Evolutionary conservation across 768 basidiomycete species (phyloP).

Genomic region (Boletus edulis): DNA sequence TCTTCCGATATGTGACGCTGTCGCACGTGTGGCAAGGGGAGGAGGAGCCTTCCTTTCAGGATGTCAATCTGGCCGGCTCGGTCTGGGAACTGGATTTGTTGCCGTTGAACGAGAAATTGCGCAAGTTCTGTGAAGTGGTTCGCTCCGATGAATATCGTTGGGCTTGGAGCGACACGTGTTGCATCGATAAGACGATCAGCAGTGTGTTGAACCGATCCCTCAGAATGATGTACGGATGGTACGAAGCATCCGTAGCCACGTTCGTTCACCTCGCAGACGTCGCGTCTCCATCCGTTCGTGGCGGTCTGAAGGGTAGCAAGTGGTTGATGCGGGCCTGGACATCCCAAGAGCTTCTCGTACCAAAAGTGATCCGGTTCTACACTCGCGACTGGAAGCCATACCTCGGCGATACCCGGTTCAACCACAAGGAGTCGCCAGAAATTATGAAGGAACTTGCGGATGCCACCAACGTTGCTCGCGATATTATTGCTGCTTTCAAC

Average conservation of each 20-base stretch:
- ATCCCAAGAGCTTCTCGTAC: constrained; percentile 13
- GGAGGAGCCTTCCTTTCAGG: constrained; percentile 11
- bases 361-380: constrained; percentile 9
- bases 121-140: no score
- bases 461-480: constrained; percentile 1
- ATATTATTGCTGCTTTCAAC: constrained; percentile 1
- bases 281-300: not conserved
- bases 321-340: constrained; percentile 19
- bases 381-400: constrained; percentile 8
- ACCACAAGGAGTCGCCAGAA: constrained; percentile 9
- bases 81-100: constrained; percentile 7
- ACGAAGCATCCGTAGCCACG: constrained; percentile 3
- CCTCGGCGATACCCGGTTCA: not conserved
- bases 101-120: constrained; percentile 1
- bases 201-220: constrained; percentile 7
- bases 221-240: constrained; percentile 14
- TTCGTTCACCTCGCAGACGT: not conserved
- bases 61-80: not conserved
- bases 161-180: constrained; percentile 14
- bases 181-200: constrained; percentile 12
- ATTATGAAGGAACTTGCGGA: constrained; percentile 9
- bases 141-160: constrained; percentile 11
- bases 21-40: constrained; percentile 13
- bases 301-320: not conserved
- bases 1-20: constrained; percentile 9